These are phyloP conservation scores for Cystoisospora suis DNA, from an alignment of 169 alveolate genomes.

Conservation along the genomic window DNA sequence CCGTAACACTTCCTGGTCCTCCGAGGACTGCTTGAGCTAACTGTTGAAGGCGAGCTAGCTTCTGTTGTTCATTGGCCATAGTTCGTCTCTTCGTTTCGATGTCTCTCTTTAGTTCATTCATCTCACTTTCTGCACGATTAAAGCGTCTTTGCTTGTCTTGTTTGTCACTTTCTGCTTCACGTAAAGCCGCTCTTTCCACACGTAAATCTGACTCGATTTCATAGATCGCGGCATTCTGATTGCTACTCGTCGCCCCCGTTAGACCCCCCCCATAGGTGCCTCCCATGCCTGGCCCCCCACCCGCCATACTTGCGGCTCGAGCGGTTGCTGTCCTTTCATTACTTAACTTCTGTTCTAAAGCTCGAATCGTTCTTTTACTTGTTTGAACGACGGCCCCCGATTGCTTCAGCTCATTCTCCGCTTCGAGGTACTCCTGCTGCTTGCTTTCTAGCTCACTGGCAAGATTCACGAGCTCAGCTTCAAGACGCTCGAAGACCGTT, in stretches of 20 bases:
- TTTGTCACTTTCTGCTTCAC: background rate
- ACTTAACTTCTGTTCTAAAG: background rate
- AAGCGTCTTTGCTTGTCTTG: background rate
- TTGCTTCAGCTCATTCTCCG: background rate
- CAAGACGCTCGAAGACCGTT: background rate
- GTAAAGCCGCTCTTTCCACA: background rate
- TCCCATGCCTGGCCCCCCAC: background rate
- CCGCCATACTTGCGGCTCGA: background rate
- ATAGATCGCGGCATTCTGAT: background rate
- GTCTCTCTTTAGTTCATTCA: background rate
- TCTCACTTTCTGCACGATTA: background rate
- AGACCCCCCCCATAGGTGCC: background rate
- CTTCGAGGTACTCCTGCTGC: background rate
- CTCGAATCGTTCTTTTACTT: background rate
- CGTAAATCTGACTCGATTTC: background rate
- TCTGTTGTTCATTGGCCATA: background rate
- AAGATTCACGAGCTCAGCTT: constrained; percentile 3
- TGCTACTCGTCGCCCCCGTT: background rate
- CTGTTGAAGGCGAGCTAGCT: background rate
- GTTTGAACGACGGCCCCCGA: background rate
- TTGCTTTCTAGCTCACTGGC: background rate
- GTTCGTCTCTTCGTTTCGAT: background rate
- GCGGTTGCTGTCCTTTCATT: background rate
- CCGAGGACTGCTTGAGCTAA: background rate
- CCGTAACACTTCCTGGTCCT: background rate